Conservation (phyloP, 2,329 filamentous ascomycete genomes). For the Penicillium digitatum region DNA sequence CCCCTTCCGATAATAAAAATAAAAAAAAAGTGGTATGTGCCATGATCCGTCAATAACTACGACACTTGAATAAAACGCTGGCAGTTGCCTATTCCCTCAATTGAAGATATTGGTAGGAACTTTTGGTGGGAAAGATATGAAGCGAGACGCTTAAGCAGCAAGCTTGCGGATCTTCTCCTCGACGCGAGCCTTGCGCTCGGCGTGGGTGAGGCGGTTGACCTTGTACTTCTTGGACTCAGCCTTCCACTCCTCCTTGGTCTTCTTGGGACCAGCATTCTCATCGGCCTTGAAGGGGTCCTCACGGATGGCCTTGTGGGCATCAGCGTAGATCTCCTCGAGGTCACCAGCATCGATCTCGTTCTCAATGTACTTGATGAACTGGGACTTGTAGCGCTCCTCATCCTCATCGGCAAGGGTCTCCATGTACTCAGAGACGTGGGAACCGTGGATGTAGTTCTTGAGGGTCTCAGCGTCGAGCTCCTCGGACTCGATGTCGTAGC, state of each 20-base stretch:
- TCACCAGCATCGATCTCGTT: conserved; percentile 94
- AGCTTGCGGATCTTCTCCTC: conserved; percentile 88
- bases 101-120: conserved; percentile 21
- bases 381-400: conserved; percentile 98
- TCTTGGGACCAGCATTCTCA: conserved; percentile 70
- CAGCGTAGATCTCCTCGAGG: conserved; percentile 91
- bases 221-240: conserved; percentile 88
- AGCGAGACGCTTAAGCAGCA: conserved; percentile 39
- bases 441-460: conserved; percentile 98
- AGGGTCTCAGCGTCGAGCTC: conserved; percentile 96
- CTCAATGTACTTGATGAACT: conserved; percentile 98
- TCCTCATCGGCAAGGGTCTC: conserved; percentile 98
- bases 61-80: conserved; percentile 24
- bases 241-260: conserved; percentile 98
- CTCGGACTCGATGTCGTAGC: conserved; percentile 94
- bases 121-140: conserved; percentile 23
- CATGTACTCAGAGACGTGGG: conserved; percentile 99
- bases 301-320: conserved; percentile 94
- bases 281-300: conserved; percentile 97
- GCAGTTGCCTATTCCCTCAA: conserved; percentile 27
- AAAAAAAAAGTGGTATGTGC: conserved; percentile 29
- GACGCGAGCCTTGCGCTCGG: conserved; percentile 76
- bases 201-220: conserved; percentile 72
- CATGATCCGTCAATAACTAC: conserved; percentile 32
- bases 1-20: conserved; percentile 15